Percentiles rank a stretch among this genome's conserved stretches.
Conservation (phyloP, 441 rosid genomes). For the Populus tomentosa region DNA sequence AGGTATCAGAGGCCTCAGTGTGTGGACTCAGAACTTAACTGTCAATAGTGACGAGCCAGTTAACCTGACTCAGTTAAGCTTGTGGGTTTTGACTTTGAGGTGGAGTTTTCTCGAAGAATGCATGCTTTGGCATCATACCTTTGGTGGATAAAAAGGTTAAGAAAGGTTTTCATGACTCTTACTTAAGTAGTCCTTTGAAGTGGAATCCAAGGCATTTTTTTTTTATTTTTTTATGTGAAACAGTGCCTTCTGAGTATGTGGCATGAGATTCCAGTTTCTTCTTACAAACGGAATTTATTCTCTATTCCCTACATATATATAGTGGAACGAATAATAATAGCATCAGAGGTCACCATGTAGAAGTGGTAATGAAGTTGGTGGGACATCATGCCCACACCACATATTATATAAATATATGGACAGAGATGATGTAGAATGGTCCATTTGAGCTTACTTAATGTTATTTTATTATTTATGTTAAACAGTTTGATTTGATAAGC, state of each 20-base stretch:
- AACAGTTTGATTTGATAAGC: too few relatives aligned
- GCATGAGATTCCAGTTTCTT: constrained; percentile 14
- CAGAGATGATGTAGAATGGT: too few relatives aligned
- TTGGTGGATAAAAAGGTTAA: background rate
- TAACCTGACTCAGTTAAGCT: background rate
- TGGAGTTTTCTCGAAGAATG: background rate
- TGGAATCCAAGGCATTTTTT: constrained; percentile 29
- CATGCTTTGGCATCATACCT: constrained; percentile 3
- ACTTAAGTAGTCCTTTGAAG: background rate
- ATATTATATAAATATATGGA: too few relatives aligned
- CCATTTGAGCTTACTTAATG: too few relatives aligned
- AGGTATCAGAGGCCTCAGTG: background rate
- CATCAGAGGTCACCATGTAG: background rate
- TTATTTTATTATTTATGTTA: too few relatives aligned
- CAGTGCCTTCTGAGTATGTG: background rate
- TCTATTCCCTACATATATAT: background rate
- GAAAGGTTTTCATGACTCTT: constrained; percentile 5
- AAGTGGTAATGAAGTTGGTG: background rate
- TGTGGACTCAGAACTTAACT: background rate
- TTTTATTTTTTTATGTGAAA: background rate
- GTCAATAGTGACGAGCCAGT: background rate
- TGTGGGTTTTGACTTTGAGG: background rate
- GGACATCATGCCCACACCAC: too few relatives aligned
- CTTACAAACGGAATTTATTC: constrained; percentile 8
- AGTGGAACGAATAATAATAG: too few relatives aligned